Conservation (phyloP, 2,329 filamentous ascomycete species). For the Lachnum nothofagi region DNA sequence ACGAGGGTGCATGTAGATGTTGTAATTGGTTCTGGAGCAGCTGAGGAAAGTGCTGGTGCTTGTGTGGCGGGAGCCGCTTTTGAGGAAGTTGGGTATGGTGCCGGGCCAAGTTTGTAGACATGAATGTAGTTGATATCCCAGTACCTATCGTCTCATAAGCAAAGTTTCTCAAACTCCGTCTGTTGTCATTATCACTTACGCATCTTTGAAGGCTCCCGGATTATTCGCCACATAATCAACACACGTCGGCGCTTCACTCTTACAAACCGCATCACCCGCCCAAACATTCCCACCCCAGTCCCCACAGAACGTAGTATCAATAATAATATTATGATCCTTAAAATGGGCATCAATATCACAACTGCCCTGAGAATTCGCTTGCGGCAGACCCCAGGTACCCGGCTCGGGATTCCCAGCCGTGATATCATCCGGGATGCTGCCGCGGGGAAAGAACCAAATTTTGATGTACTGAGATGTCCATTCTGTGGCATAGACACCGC, state of each 20-base stretch:
- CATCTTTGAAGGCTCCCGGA: conserved; percentile 11
- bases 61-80: background rate
- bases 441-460: background rate
- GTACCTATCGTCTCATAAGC: background rate
- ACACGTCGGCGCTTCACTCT: conserved; percentile 2
- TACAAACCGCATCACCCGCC: conserved; percentile 1
- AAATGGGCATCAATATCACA: conserved; percentile 66
- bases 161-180: too few relatives aligned
- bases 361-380: conserved; percentile 16
- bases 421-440: background rate
- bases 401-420: conserved; percentile 6
- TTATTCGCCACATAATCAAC: conserved; percentile 13
- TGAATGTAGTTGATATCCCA: conserved; percentile 8
- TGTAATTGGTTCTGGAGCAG: background rate
- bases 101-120: conserved; percentile 1
- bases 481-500: conserved; percentile 63
- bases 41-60: background rate
- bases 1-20: background rate
- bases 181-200: conserved; percentile 8
- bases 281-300: conserved; percentile 34
- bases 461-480: conserved; percentile 38
- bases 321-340: conserved; percentile 62
- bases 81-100: background rate
- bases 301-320: conserved; percentile 73
- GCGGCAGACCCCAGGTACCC: conserved; percentile 1